Evolutionary conservation across 768 basidiomycete genomes (phyloP), one percentile per base, ranked within the genome.

Genomic region (Xanthoconium purpureum): DNA sequence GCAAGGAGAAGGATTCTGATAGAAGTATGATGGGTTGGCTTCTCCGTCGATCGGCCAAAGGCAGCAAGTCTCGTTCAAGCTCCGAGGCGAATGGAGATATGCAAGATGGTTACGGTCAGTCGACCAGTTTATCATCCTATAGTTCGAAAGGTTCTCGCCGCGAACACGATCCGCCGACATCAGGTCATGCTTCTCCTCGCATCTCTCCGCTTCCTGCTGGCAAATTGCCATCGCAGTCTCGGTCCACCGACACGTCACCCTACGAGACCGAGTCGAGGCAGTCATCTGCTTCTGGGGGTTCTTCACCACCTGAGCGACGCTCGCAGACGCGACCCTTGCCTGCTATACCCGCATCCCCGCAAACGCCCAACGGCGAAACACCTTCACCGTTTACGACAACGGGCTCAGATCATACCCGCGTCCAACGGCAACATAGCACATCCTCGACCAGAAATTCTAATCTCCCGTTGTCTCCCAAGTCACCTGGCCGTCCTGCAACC

Each of bases 1-100:
- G 52, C 33, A 68, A 63, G 51, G 70, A 66, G 51, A 75, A 64
- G 75, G 76, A 79, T 61, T 61, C 75, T 62, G 78, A 74, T 42
- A 75, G 75, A 53, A 79, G 78, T 60, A 38, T 63, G 55, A 63
- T 64, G 55, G 39, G 58, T 8, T 72, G 74, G 74, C 58, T 73
- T 44, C 74, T 68, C 47, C 55, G 65, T 46, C 62, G 59, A 43
- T 66, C 70, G 12, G 39, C 63, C 50, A 73, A 48, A 40, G 60
- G 37, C 5, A 40, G 40, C 48, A 70, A 59, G 53, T 33, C 59
- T 39, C 72, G 68, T 13, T 63, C 66, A 30, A 58, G 43, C 39
- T 68, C 51, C 43, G 71, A 71, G 32, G 45, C 39, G 15, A 62
- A 48, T 24, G 5, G 51, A 15, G 62, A 64, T n/a, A 46, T 38